A percentile compares a stretch with the other conserved stretches of the same genome.
These are phyloP conservation scores for Quercus tomentella DNA, from an alignment of 331 rosid species.

Conservation along the genomic window DNA sequence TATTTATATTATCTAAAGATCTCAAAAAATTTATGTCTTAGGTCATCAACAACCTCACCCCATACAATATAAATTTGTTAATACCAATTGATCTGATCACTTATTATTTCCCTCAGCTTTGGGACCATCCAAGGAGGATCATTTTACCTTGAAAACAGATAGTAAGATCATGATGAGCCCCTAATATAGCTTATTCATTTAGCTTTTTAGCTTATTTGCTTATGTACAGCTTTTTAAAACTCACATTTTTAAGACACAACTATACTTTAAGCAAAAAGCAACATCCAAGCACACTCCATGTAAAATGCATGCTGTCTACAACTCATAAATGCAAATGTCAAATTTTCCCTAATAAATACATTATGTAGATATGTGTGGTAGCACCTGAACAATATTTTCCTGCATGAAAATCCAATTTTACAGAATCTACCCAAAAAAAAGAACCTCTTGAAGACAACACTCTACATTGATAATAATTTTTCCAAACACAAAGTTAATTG, in stretches of 20 bases:
- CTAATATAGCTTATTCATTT: background rate
- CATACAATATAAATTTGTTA: background rate
- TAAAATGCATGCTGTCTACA: background rate
- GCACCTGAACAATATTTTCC: background rate
- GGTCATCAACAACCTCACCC: background rate
- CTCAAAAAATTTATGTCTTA: background rate
- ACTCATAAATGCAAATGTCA: background rate
- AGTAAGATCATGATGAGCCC: background rate
- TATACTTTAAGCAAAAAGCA: too few relatives aligned
- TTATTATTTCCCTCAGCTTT: background rate
- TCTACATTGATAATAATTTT: background rate
- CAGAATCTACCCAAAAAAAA: background rate
- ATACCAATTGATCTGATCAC: background rate
- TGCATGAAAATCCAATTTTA: background rate
- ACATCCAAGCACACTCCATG: background rate
- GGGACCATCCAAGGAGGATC: background rate
- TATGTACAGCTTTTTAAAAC: too few relatives aligned
- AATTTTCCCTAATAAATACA: background rate
- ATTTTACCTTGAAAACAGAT: background rate
- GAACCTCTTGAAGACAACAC: background rate
- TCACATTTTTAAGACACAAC: too few relatives aligned
- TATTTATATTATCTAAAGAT: background rate
- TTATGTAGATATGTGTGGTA: background rate
- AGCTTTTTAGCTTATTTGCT: too few relatives aligned
- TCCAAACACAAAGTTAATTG: background rate